Conservation (phyloP, 164 flowering plant species). For the Vitis amurensis region DNA sequence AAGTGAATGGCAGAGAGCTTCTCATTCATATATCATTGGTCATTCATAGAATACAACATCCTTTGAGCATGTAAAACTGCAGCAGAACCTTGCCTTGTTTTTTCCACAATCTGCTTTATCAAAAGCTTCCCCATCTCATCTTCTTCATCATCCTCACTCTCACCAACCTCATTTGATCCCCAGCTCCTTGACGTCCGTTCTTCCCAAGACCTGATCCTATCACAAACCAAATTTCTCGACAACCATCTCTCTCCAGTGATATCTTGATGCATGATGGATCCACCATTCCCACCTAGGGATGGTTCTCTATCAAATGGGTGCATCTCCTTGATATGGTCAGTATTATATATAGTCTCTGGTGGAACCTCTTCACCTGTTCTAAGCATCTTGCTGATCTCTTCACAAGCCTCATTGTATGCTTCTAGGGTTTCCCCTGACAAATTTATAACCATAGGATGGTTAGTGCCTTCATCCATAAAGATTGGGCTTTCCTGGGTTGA, state of each 20-base stretch:
- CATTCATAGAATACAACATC: constrained; percentile 18
- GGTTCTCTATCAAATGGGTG: background rate
- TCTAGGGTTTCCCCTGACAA: constrained; percentile 49
- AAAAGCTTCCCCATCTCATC: constrained; percentile 34
- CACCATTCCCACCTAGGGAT: background rate
- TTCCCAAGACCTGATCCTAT: constrained; percentile 15
- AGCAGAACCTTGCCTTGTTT: constrained; percentile 39
- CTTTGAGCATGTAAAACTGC: constrained; percentile 35
- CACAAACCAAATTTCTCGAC: background rate
- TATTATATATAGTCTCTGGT: no score
- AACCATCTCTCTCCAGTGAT: constrained; percentile 1
- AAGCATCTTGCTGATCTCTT: constrained; percentile 30
- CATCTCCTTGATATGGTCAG: background rate
- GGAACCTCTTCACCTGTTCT: constrained; percentile 26
- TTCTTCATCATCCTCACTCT: constrained; percentile 23
- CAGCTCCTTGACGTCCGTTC: constrained; percentile 9
- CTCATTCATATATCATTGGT: no score
- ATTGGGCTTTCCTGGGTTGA: constrained; percentile 30
- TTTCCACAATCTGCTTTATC: constrained; percentile 40
- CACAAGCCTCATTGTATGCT: constrained; percentile 52
- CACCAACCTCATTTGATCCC: constrained; percentile 5
- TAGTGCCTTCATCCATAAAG: constrained; percentile 17
- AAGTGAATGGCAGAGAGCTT: no score
- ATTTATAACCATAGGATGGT: constrained; percentile 42
- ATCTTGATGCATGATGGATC: background rate